These are phyloP conservation scores for Xylaria curta DNA, from an alignment of 495 filamentous ascomycete genomes.

Conservation along the genomic window DNA sequence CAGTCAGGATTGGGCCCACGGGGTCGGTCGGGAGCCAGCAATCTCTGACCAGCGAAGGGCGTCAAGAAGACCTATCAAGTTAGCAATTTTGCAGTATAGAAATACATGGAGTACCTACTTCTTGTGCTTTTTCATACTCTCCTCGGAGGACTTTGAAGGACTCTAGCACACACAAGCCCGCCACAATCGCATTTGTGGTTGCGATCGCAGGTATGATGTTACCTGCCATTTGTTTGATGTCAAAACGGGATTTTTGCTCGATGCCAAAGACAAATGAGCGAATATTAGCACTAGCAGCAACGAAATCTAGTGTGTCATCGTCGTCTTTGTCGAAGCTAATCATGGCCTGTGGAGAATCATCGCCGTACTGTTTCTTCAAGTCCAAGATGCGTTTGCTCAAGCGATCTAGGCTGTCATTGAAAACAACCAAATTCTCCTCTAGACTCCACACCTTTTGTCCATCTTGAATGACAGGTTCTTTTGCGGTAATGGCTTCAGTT, in stretches of 20 bases:
- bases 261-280: slow-evolving; percentile 87
- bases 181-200: slow-evolving; percentile 96
- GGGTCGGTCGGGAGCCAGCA: slow-evolving; percentile 75
- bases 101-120: slow-evolving; percentile 48
- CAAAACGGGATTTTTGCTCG: slow-evolving; percentile 86
- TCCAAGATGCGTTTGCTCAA: slow-evolving; percentile 74
- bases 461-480: slow-evolving; percentile 61
- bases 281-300: slow-evolving; percentile 87
- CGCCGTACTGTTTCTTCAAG: slow-evolving; percentile 56
- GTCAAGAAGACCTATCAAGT: slow-evolving; percentile 74
- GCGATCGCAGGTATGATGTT: slow-evolving; percentile 99
- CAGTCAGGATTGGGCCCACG: slow-evolving; percentile 80
- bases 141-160: slow-evolving; percentile 87
- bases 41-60: slow-evolving; percentile 75
- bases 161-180: slow-evolving; percentile 90
- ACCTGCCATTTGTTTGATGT: slow-evolving; percentile 98
- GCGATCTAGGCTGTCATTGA: slow-evolving; percentile 80
- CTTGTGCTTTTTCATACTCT: slow-evolving; percentile 68
- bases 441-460: slow-evolving; percentile 82
- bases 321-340: slow-evolving; percentile 98
- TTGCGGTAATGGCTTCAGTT: slow-evolving; percentile 56
- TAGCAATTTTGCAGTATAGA: slow-evolving; percentile 32
- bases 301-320: slow-evolving; percentile 93
- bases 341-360: slow-evolving; percentile 61
- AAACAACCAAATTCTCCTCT: slow-evolving; percentile 84